A percentile compares a stretch with the other conserved stretches of the same genome.
Conservation (phyloP, 2,329 filamentous ascomycete species). For the Epichloe elymi region DNA sequence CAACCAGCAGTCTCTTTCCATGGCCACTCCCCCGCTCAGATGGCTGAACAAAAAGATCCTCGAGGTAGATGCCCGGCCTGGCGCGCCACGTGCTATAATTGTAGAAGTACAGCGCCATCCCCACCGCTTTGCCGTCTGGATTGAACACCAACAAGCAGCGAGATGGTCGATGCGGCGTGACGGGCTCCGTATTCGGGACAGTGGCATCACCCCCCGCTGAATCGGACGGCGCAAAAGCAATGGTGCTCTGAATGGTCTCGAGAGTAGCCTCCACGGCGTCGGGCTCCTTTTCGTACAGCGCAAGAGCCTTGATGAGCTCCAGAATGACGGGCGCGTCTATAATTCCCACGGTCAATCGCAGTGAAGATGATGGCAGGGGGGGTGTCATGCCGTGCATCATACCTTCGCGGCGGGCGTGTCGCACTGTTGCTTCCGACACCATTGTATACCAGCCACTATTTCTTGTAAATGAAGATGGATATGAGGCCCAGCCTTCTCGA, state of each 20-base stretch:
- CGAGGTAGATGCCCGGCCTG: constrained; percentile 79
- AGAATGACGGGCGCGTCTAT: constrained; percentile 75
- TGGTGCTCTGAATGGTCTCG: constrained; percentile 55
- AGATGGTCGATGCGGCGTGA: constrained; percentile 47
- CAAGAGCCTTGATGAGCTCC: constrained; percentile 68
- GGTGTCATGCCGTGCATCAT: constrained; percentile 2
- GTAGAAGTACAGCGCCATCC: constrained; percentile 86
- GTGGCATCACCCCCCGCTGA: constrained; percentile 24
- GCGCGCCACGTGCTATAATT: constrained; percentile 92
- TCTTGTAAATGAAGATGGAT: no score
- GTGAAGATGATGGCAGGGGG: neutral
- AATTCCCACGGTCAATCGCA: neutral
- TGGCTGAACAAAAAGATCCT: constrained; percentile 73
- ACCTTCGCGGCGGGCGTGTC: constrained; percentile 48
- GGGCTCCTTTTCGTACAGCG: constrained; percentile 72
- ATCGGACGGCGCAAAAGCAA: constrained; percentile 57
- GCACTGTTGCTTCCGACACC: constrained; percentile 8
- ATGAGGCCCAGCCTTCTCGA: no score
- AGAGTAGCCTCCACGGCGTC: constrained; percentile 67
- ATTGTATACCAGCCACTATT: neutral
- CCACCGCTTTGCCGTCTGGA: constrained; percentile 37
- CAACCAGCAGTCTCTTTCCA: constrained; percentile 60
- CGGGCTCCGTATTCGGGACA: constrained; percentile 36
- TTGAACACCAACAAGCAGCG: constrained; percentile 59
- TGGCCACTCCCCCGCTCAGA: constrained; percentile 60